Evolutionary conservation across 2,329 filamentous ascomycete genomes (phyloP).

Genomic region (Trichothecium sympodiale): DNA sequence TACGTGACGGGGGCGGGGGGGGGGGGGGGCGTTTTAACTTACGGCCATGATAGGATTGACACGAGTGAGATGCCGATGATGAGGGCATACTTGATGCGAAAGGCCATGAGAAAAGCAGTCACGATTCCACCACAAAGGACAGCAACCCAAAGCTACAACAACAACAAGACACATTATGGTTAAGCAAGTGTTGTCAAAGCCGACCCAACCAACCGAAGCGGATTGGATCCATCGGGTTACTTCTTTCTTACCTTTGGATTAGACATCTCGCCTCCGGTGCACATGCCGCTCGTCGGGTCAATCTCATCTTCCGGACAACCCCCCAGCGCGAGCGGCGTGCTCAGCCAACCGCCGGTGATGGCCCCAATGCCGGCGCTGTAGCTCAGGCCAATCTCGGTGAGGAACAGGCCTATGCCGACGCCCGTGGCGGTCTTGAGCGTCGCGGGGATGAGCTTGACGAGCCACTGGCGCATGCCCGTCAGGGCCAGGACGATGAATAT

Average conservation of each 20-base stretch:
- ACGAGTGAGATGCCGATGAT: slow-evolving; percentile 63
- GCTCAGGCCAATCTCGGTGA: slow-evolving; percentile 56
- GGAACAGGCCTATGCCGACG: slow-evolving; percentile 53
- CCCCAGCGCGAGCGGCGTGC: slow-evolving; percentile 65
- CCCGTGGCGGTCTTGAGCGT: slow-evolving; percentile 56
- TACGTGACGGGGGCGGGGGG: too few species aligned
- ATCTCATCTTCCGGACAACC: slow-evolving; percentile 55
- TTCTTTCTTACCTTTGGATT: slow-evolving; percentile 68
- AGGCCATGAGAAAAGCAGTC: slow-evolving; percentile 72
- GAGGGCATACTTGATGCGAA: slow-evolving; percentile 64
- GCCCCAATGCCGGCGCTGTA: slow-evolving; percentile 76
- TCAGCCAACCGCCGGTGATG: slow-evolving; percentile 54
- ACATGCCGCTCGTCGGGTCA: slow-evolving; percentile 34
- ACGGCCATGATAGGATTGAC: slow-evolving; percentile 66
- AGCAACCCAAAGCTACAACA: slow-evolving; percentile 68
- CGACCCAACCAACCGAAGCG: too few species aligned
- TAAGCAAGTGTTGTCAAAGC: too few species aligned
- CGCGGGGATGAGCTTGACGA: slow-evolving; percentile 52
- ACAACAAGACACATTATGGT: background rate
- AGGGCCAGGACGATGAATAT: slow-evolving; percentile 54
- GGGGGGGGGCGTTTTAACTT: slow-evolving; percentile 17
- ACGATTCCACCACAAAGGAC: slow-evolving; percentile 71
- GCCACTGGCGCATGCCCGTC: slow-evolving; percentile 62
- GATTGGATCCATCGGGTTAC: too few species aligned
- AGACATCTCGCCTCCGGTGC: slow-evolving; percentile 56